Evolutionary conservation across 1,284 basidiomycete species (phyloP), one percentile per base, ranked within the genome.

Genomic region (Grifola frondosa): DNA sequence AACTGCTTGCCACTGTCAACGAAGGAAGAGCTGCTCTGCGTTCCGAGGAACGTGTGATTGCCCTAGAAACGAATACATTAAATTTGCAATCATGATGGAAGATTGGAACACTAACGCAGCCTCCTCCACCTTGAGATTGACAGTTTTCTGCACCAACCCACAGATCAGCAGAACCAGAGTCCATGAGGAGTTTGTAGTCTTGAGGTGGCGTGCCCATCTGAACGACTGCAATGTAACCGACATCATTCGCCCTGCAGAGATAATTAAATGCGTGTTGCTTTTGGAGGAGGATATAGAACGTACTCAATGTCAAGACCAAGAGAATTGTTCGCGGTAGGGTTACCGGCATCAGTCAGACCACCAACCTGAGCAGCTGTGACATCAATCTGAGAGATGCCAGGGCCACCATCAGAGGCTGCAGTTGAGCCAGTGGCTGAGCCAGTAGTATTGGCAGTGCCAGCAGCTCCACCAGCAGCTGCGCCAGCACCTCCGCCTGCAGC

Each of bases 101-200:
- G 28, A n/a, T n/a, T n/a, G n/a, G 38, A 35, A 19, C 37, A 70
- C 75, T 56, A 60, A 80, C 79, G 57, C 80, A 81, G 50, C 63
- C 71, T 28, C 70, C 73, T 23, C 75, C 78, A n/a, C 37, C 53
- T 30, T 54, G 37, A n/a, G 65, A 74, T 44, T 63, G 57, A 60
- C 83, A 88, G 31, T 63, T 62, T 57, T 83, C 78, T 7, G 72
- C 69, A 9, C 81, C 81, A 15, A 88, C 81, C 89, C 91, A 95
- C 29, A 90, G 73, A 62, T 95, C 91, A 12, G 88, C 83, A 7
- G 84, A 90, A 24, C 91, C 92, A 20, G 87, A 88, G 67, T 95
- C 91, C 81, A 91, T 84, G 37, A 94, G 74, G 57, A 95, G 65
- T 24, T 74, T 70, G 66, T 88, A 94, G 54, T 81, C 65, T 30